These are phyloP conservation scores for Phytophthora idaei DNA, from an alignment of 352 stramenopile genomes.

Conservation along the genomic window DNA sequence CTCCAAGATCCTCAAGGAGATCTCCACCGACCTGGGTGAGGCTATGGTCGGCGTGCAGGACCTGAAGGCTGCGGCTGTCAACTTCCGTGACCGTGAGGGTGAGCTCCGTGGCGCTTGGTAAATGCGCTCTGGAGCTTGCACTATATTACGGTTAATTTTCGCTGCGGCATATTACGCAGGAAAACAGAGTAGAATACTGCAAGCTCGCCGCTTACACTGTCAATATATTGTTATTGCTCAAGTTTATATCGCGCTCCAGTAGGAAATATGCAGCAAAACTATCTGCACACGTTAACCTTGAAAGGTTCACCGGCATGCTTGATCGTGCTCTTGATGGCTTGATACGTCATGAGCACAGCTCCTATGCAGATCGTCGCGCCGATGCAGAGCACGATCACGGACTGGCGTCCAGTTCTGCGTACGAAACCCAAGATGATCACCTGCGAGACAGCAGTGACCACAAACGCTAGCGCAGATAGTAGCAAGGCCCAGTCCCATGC, in stretches of 20 bases:
- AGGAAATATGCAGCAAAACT: neutral
- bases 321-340: slow-evolving; percentile 53
- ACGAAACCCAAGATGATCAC: slow-evolving; percentile 56
- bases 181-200: slow-evolving; percentile 16
- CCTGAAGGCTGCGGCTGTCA: slow-evolving; percentile 94
- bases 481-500: slow-evolving; percentile 51
- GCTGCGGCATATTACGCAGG: slow-evolving; percentile 3
- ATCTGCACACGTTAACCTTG: slow-evolving; percentile 42
- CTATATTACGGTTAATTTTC: slow-evolving; percentile 4
- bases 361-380: slow-evolving; percentile 49
- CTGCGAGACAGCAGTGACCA: slow-evolving; percentile 53
- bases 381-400: slow-evolving; percentile 69
- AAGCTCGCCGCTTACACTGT: slow-evolving; percentile 13
- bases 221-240: slow-evolving; percentile 35
- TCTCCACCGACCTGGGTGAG: slow-evolving; percentile 94
- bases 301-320: slow-evolving; percentile 45
- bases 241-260: slow-evolving; percentile 6
- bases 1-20: slow-evolving; percentile 97
- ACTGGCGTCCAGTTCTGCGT: slow-evolving; percentile 53
- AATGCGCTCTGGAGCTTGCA: slow-evolving; percentile 22
- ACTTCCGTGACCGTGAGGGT: slow-evolving; percentile 98
- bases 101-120: slow-evolving; percentile 78
- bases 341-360: slow-evolving; percentile 56
- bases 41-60: slow-evolving; percentile 98
- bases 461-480: slow-evolving; percentile 45